Evolutionary conservation across 352 stramenopile genomes (phyloP).

Genomic region (Achlya hypogyna): DNA sequence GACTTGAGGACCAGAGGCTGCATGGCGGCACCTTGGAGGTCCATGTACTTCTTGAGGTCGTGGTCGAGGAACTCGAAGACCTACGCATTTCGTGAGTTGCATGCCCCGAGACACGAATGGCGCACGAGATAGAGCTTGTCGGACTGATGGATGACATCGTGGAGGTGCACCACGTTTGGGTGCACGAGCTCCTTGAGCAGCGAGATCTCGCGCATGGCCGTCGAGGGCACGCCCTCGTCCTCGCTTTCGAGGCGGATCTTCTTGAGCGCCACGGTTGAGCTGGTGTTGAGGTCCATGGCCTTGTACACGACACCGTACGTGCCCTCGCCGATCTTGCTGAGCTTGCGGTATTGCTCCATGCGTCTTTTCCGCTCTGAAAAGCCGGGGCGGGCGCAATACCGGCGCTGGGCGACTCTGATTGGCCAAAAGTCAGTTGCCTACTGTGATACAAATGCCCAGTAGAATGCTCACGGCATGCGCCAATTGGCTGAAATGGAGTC

Average conservation of each 20-base stretch:
- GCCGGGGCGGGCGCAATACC: neutral
- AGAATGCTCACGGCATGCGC: too few relatives aligned
- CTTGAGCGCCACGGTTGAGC: constrained; percentile 93
- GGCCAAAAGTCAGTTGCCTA: neutral
- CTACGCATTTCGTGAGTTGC: neutral
- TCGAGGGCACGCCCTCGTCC: constrained; percentile 96
- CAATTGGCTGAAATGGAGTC: too few relatives aligned
- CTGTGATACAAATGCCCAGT: neutral
- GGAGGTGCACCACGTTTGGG: constrained; percentile 88
- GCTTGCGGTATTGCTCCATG: constrained; percentile 84
- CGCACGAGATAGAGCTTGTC: constrained; percentile 74
- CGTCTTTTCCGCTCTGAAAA: too few relatives aligned
- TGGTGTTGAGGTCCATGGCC: constrained; percentile 80
- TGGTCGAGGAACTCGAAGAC: constrained; percentile 84
- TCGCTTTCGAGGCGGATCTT: constrained; percentile 86
- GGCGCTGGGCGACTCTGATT: neutral
- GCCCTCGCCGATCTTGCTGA: constrained; percentile 87
- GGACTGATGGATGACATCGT: constrained; percentile 76
- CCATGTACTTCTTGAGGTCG: constrained; percentile 83
- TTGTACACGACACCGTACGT: constrained; percentile 98
- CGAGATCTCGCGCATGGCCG: constrained; percentile 96
- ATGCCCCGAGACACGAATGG: neutral
- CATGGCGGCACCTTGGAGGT: constrained; percentile 80
- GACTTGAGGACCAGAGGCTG: constrained; percentile 61
- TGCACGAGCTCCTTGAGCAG: constrained; percentile 92